Evolutionary conservation across 257 asterid genomes (phyloP).

Genomic region (Rubia yunnanensis): DNA sequence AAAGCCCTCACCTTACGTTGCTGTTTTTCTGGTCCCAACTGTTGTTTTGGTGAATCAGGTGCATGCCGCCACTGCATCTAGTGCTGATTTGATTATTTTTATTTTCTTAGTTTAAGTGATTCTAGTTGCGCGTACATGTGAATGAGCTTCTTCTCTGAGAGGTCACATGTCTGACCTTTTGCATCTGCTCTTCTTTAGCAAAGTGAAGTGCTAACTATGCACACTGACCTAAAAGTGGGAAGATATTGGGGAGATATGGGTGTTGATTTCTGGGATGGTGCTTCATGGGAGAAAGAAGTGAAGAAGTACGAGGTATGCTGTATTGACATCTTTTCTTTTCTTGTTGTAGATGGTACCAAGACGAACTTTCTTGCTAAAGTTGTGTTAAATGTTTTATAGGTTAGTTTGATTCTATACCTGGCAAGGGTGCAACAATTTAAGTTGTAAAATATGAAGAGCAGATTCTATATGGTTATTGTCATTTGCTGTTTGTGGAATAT

Average conservation of each 20-base stretch:
- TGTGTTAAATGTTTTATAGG: background rate
- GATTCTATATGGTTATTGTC: background rate
- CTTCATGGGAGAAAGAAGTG: constrained; percentile 42
- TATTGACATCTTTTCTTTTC: background rate
- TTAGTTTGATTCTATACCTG: background rate
- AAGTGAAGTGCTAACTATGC: constrained; percentile 36
- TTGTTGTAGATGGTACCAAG: background rate
- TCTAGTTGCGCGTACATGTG: background rate
- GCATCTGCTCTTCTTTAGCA: constrained; percentile 41
- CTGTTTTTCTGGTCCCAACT: constrained; percentile 77
- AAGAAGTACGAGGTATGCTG: constrained; percentile 42
- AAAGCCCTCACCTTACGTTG: constrained; percentile 52
- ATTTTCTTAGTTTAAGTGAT: background rate
- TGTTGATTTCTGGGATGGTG: constrained; percentile 68
- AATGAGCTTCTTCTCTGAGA: background rate
- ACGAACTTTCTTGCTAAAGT: background rate
- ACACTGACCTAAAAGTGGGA: constrained; percentile 72
- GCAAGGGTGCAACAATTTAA: background rate
- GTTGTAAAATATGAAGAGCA: background rate
- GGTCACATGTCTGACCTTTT: background rate
- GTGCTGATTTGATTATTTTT: background rate
- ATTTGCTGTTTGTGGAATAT: background rate
- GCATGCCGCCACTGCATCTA: background rate
- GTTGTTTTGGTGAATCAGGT: constrained; percentile 75
- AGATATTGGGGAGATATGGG: constrained; percentile 66